phyloP scores from a whole-genome alignment of 805 yeast species.

The Ogataea paraovalis region DNA sequence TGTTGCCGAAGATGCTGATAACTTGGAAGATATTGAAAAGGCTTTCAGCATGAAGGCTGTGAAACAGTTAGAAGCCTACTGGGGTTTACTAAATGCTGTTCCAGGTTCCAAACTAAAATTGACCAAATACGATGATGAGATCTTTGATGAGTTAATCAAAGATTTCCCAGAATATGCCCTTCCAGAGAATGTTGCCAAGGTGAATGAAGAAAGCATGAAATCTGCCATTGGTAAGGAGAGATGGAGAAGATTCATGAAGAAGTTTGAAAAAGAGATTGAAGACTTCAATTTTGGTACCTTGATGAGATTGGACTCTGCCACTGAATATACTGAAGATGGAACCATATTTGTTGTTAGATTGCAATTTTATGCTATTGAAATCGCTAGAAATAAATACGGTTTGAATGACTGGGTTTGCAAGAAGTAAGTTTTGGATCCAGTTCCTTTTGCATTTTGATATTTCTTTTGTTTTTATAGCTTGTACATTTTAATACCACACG shows the following conservation, averaged over 20 bases:
- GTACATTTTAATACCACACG: not conserved
- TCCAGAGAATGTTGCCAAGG: conserved; percentile 48
- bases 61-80: conserved; percentile 90
- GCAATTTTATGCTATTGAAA: conserved; percentile 93
- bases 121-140: conserved; percentile 69
- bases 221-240: conserved; percentile 70
- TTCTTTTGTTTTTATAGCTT: not conserved
- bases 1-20: conserved; percentile 84
- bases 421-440: conserved; percentile 1
- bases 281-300: conserved; percentile 96
- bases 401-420: conserved; percentile 83
- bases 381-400: conserved; percentile 86
- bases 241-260: conserved; percentile 87
- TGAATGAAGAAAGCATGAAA: conserved; percentile 81
- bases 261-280: conserved; percentile 74
- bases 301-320: conserved; percentile 65
- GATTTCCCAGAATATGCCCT: conserved; percentile 87
- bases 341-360: conserved; percentile 90
- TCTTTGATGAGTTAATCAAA: conserved; percentile 52
- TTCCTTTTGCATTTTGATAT: not conserved
- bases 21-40: conserved; percentile 91
- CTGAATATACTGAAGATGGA: conserved; percentile 76
- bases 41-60: conserved; percentile 98
- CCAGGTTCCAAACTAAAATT: conserved; percentile 77
- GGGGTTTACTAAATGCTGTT: conserved; percentile 69